Percentiles rank a stretch among this genome's conserved stretches.
Conservation (phyloP, 306 rosid genomes). For the Mucuna pruriens region DNA sequence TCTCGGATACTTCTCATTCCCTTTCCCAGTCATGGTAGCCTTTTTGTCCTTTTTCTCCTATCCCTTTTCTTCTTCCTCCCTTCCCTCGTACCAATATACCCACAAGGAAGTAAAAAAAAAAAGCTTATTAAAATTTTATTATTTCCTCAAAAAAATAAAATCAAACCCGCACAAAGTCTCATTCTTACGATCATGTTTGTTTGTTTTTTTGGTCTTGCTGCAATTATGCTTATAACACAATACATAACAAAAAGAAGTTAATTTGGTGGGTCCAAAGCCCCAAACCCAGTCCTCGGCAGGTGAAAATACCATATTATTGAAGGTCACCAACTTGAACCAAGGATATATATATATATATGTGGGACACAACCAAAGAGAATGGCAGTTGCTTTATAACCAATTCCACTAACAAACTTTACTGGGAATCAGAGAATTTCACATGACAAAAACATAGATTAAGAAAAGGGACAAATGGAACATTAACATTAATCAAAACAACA, state of each 20-base stretch:
- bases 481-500: slow-evolving; percentile 27
- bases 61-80: no score
- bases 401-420: slow-evolving; percentile 16
- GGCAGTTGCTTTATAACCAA: slow-evolving; percentile 13
- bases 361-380: slow-evolving; percentile 27
- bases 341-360: no score
- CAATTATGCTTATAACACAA: background rate
- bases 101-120: no score
- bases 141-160: background rate
- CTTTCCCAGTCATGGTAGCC: no score
- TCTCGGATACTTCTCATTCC: no score
- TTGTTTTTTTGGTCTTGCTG: background rate
- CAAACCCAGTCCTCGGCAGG: background rate
- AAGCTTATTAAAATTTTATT: no score
- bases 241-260: background rate
- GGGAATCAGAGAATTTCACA: background rate
- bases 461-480: background rate
- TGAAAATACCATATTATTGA: background rate
- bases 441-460: background rate
- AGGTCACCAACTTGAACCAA: slow-evolving; percentile 19
- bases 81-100: no score
- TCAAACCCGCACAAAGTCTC: background rate
- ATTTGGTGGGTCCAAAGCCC: slow-evolving; percentile 29
- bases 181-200: background rate
- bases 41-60: no score